Conservation (phyloP, 2,329 filamentous ascomycete species). For the Fusarium sp. region DNA sequence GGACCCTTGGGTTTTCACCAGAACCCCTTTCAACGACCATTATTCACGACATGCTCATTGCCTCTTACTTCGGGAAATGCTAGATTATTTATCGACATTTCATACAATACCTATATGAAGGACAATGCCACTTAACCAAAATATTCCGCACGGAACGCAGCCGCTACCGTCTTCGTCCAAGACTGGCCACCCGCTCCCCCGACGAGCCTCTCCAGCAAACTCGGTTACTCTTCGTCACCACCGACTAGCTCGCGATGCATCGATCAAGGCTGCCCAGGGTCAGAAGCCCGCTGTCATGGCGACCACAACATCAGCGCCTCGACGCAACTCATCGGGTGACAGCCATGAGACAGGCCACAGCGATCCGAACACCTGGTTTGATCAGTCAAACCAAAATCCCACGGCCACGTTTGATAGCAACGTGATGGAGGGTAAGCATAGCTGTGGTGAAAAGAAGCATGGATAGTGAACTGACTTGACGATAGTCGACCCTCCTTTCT, state of each 20-base stretch:
- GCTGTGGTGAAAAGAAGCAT: neutral
- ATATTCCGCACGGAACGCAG: constrained; percentile 43
- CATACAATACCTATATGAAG: constrained; percentile 15
- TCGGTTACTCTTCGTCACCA: constrained; percentile 64
- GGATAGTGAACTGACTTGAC: constrained; percentile 9
- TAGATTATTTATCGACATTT: constrained; percentile 16
- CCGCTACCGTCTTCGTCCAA: constrained; percentile 39
- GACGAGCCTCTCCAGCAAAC: constrained; percentile 59
- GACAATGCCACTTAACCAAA: constrained; percentile 49
- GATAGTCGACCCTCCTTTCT: constrained; percentile 67
- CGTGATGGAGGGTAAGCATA: constrained; percentile 61
- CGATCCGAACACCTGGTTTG: constrained; percentile 68
- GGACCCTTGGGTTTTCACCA: constrained; percentile 29
- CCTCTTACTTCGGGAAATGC: constrained; percentile 22
- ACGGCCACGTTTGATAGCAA: constrained; percentile 57
- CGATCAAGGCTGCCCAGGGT: constrained; percentile 47
- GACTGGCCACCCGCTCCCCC: constrained; percentile 58
- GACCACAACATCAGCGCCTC: constrained; percentile 42
- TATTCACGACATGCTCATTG: constrained; percentile 15
- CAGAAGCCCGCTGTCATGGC: constrained; percentile 38
- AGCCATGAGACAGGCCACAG: constrained; percentile 63
- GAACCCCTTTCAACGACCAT: constrained; percentile 15
- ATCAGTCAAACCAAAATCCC: constrained; percentile 65
- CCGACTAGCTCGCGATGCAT: constrained; percentile 59
- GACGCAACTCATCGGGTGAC: constrained; percentile 61